Percentiles rank a stretch among this genome's conserved stretches.
Conservation (phyloP, 2,329 filamentous ascomycete species). For the Colletotrichum sp. region DNA sequence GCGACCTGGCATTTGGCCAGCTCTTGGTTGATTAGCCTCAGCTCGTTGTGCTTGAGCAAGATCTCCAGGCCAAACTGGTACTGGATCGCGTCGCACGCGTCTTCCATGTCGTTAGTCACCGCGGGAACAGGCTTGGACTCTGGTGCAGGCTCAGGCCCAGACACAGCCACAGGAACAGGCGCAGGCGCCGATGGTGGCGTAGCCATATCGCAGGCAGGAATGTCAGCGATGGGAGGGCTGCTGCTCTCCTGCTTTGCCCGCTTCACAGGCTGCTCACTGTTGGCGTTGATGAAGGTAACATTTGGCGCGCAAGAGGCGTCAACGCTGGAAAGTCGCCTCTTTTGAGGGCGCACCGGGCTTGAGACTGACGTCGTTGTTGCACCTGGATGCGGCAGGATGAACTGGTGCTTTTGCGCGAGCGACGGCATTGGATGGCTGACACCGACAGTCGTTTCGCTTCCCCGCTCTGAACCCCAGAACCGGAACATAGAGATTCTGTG, state of each 20-base stretch:
- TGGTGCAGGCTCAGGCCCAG: slow-evolving; percentile 17
- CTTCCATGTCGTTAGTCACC: slow-evolving; percentile 44
- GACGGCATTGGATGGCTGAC: slow-evolving; percentile 45
- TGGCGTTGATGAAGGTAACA: slow-evolving; percentile 26
- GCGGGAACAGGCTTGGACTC: slow-evolving; percentile 11
- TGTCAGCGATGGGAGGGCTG: slow-evolving; percentile 3
- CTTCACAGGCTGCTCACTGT: slow-evolving; percentile 36
- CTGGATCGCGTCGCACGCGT: slow-evolving; percentile 75
- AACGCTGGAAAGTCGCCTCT: slow-evolving; percentile 43
- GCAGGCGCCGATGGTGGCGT: slow-evolving; percentile 21
- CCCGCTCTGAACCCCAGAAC: slow-evolving; percentile 65
- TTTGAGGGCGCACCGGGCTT: slow-evolving; percentile 35
- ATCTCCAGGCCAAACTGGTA: slow-evolving; percentile 92
- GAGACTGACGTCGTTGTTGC: slow-evolving; percentile 23
- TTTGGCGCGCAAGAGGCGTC: slow-evolving; percentile 28
- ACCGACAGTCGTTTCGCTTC: slow-evolving; percentile 57
- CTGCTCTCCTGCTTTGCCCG: slow-evolving; percentile 39
- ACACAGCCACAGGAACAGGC: slow-evolving; percentile 13
- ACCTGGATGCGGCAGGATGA: slow-evolving; percentile 31
- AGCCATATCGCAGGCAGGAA: slow-evolving; percentile 3
- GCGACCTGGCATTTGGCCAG: slow-evolving; percentile 94
- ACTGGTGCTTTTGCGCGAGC: slow-evolving; percentile 35
- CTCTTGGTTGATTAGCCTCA: slow-evolving; percentile 94
- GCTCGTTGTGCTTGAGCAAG: slow-evolving; percentile 90
- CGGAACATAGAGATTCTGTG: slow-evolving; percentile 63